Evolutionary conservation across 108 stramenopile species (phyloP).

Genomic region (Nannochloropsis gaditana): DNA sequence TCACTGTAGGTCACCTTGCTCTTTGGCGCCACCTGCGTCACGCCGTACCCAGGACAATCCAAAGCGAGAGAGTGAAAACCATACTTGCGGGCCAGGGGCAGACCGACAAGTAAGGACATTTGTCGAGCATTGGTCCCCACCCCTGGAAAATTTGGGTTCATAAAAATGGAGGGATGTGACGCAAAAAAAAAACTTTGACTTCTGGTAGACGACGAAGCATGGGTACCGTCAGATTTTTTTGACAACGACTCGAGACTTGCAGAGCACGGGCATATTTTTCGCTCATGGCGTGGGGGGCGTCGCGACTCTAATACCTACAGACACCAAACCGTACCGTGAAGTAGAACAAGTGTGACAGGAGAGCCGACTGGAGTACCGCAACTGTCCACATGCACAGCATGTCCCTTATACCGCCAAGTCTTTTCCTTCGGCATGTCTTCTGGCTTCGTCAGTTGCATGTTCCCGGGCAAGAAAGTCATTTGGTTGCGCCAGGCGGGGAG

Average conservation of each 20-base stretch:
- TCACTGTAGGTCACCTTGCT: not conserved
- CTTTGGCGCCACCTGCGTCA: not conserved
- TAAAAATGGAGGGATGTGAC: too few relatives aligned
- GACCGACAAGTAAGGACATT: not conserved
- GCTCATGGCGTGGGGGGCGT: too few relatives aligned
- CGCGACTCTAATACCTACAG: too few relatives aligned
- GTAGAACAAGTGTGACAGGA: not conserved
- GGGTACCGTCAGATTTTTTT: too few relatives aligned
- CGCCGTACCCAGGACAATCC: constrained; percentile 8
- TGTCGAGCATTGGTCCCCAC: not conserved
- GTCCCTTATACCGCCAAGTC: not conserved
- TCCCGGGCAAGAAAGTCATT: not conserved
- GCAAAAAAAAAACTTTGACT: too few relatives aligned
- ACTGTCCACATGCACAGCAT: constrained; percentile 19
- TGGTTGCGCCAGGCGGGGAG: constrained; percentile 2
- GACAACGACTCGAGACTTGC: too few relatives aligned
- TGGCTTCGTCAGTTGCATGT: not conserved
- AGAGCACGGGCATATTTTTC: too few relatives aligned
- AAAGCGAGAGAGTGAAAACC: not conserved
- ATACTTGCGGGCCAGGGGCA: not conserved
- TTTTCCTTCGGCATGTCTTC: not conserved
- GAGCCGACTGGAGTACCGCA: not conserved
- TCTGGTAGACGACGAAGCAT: too few relatives aligned
- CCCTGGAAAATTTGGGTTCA: not conserved
- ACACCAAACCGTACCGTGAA: not conserved